A percentile compares a stretch with the other conserved stretches of the same genome.
phyloP scores from a whole-genome alignment of 306 rosid species.

The Medicago arabica region DNA sequence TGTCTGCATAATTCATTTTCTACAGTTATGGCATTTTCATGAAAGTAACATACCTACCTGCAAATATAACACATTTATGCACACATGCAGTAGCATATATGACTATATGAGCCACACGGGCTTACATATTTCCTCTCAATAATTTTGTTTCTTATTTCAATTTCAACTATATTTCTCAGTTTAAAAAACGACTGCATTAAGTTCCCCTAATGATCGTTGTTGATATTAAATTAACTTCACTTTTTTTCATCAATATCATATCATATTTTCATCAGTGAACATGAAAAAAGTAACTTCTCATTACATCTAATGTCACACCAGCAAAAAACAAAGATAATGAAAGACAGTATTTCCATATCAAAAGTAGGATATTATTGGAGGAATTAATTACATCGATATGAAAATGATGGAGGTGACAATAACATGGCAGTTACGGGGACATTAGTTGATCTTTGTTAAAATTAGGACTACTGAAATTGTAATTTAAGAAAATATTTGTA shows the following conservation, averaged over 20 bases:
- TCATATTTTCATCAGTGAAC: constrained; percentile 34
- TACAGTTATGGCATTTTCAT: constrained; percentile 24
- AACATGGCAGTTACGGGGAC: constrained; percentile 9
- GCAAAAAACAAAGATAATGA: constrained; percentile 11
- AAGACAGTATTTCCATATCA: constrained; percentile 14
- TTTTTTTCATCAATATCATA: constrained; percentile 10
- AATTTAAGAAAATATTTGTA: constrained; percentile 12
- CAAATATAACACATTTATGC: background rate
- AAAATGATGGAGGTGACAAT: constrained; percentile 24
- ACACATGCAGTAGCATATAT: background rate
- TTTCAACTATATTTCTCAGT: background rate
- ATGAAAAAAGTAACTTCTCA: background rate
- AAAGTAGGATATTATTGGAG: constrained; percentile 8
- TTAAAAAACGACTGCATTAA: constrained; percentile 3
- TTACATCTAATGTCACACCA: constrained; percentile 8
- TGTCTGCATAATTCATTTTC: constrained; percentile 22
- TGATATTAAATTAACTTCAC: background rate
- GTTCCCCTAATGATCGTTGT: background rate
- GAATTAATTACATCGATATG: background rate
- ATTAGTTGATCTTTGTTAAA: constrained; percentile 1
- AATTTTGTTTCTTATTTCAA: constrained; percentile 5
- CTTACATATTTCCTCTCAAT: constrained; percentile 29
- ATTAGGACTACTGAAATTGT: constrained; percentile 5
- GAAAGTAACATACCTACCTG: constrained; percentile 9
- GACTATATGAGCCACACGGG: background rate